Percentiles rank a stretch among this genome's conserved stretches.
Conservation (phyloP, 495 filamentous ascomycete genomes). For the Stereocaulon alpinum region DNA sequence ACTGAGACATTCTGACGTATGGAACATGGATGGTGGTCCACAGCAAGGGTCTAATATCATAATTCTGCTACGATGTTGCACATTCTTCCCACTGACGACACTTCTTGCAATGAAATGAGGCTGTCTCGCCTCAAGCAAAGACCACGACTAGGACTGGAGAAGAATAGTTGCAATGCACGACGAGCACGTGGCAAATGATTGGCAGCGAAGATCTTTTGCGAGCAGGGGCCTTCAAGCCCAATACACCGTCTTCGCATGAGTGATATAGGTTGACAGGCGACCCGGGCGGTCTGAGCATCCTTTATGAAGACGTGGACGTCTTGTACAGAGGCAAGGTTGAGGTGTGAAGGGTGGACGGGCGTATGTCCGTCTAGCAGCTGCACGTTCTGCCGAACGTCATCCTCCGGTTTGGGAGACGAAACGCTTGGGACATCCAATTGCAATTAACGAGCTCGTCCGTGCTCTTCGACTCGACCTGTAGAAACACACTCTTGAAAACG, state of each 20-base stretch:
- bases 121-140: not conserved
- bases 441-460: not conserved
- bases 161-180: not conserved
- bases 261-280: constrained; percentile 9
- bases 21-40: not conserved
- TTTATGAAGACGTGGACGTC: not conserved
- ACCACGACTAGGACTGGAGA: not conserved
- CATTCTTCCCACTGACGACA: not conserved
- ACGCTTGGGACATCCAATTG: not conserved
- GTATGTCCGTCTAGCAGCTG: not conserved
- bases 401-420: not conserved
- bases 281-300: not conserved
- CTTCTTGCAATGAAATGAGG: not conserved
- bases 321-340: not conserved
- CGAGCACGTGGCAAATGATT: constrained; percentile 12
- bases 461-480: not conserved
- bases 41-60: not conserved
- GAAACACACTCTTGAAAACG: constrained; percentile 1
- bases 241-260: constrained; percentile 7
- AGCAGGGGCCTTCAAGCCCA: constrained; percentile 1
- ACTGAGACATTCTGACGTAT: not conserved
- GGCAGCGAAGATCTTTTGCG: constrained; percentile 1
- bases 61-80: not conserved
- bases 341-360: not conserved
- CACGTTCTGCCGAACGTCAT: not conserved